Base-by-base conservation (phyloP, 176 grass and related monocot species). In the Tuctoria greenei region DNA sequence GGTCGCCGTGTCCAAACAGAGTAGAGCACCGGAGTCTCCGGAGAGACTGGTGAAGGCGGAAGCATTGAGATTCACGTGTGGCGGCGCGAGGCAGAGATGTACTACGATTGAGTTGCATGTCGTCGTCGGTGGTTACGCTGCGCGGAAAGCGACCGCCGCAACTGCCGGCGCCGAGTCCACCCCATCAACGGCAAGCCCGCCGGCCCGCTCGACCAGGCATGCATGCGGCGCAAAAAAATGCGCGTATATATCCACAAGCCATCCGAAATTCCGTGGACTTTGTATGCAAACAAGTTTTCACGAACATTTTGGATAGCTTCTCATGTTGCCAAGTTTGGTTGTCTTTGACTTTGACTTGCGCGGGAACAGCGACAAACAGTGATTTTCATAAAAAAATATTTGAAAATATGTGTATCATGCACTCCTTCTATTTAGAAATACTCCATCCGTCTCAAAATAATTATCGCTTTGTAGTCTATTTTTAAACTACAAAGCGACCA, bases 241-340 rank as follows among this genome's bases (percentile, higher is more conserved):
- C 17, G 13, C 23, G 35, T 43, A 34, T 24, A 18, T 51, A 72
- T 67, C 75, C 75, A 61, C 59, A 72, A 42, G 82, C 43, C 43
- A 31, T 24, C 43, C 13, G 49, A 2, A 56, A 10, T 24, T 15
- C 25, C 44, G 72, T 57, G 64, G 84, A 72, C 79, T 67, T 18
- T 35, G 57, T 71, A 66, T 51, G 4, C 55, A 56, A 76, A 81
- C 12, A 46, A 74, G 16, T 8, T 72, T 66, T 77, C 79, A 72
- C 60, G 26, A 61, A 66, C 5, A 3, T 3, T 76, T 46, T 35
- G 40, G 66, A 26, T 59, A 28, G 5, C 50, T 31, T 61, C 16
- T 17, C 42, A 68, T 40, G 55, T 47, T 47, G 31, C 36, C 54
- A 66, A 20, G 49, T 64, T 27, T 27, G 51, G 41, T 80, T 81